Evolutionary conservation across 2,329 filamentous ascomycete genomes (phyloP).

Genomic region (Fusarium coffeatum): DNA sequence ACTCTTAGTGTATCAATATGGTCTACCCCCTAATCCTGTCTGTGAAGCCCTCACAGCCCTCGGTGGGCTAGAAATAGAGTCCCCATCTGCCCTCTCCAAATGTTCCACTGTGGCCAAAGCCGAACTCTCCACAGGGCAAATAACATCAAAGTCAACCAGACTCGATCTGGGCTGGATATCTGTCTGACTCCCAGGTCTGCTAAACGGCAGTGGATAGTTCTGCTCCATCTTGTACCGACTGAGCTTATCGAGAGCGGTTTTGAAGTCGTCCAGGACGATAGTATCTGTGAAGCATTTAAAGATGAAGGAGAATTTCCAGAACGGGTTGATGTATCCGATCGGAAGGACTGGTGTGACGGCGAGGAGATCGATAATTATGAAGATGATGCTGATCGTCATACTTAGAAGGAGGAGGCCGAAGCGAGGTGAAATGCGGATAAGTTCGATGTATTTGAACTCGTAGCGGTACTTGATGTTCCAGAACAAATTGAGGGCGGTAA

Average conservation of each 20-base stretch:
- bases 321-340: slow-evolving; percentile 44
- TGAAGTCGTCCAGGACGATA: slow-evolving; percentile 76
- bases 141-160: accelerated
- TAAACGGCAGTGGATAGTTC: slow-evolving; percentile 26
- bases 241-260: slow-evolving; percentile 61
- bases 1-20: not conserved
- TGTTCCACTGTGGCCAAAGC: not conserved
- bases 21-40: not conserved
- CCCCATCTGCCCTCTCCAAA: not conserved
- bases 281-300: slow-evolving; percentile 74
- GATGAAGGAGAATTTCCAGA: slow-evolving; percentile 38
- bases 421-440: slow-evolving; percentile 70
- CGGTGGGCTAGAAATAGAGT: not conserved
- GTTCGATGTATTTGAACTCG: slow-evolving; percentile 66
- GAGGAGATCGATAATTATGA: slow-evolving; percentile 70
- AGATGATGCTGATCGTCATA: slow-evolving; percentile 70
- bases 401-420: slow-evolving; percentile 71
- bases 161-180: not conserved
- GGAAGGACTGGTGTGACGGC: slow-evolving; percentile 66
- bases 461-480: slow-evolving; percentile 73
- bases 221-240: slow-evolving; percentile 31
- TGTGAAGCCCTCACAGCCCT: accelerated
- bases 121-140: not conserved
- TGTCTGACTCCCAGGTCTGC: slow-evolving; percentile 5
- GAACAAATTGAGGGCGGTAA: slow-evolving; percentile 68